A percentile compares a stretch with the other conserved stretches of the same genome.
Evolutionary conservation across 108 stramenopile genomes (phyloP).

Genomic region (Fragilariopsis cylindrus): DNA sequence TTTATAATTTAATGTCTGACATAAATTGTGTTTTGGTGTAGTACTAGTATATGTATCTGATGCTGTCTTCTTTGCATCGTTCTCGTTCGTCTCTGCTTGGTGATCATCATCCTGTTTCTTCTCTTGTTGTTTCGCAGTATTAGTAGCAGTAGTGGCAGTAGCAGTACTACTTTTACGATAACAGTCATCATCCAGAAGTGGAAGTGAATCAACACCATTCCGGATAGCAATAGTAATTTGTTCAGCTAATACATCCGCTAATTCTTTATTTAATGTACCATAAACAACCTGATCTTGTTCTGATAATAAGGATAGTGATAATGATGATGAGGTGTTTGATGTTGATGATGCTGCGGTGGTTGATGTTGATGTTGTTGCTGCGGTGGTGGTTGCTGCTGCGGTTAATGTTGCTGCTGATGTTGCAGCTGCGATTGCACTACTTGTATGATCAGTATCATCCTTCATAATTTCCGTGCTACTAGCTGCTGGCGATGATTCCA

Average conservation of each 20-base stretch:
- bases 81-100: background rate
- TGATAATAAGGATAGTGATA: background rate
- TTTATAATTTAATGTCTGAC: constrained; percentile 32
- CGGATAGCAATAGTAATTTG: constrained; percentile 34
- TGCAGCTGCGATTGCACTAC: no score
- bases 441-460: no score
- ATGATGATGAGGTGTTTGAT: background rate
- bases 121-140: no score
- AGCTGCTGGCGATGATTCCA: no score
- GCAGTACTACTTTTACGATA: background rate
- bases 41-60: no score
- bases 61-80: background rate
- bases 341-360: background rate
- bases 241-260: constrained; percentile 50
- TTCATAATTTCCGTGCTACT: no score
- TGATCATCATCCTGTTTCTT: constrained; percentile 14
- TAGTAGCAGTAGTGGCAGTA: background rate
- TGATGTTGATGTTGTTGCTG: background rate
- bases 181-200: constrained; percentile 35
- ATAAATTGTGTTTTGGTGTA: constrained; percentile 19
- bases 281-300: constrained; percentile 47
- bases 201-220: constrained; percentile 51
- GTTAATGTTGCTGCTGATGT: no score
- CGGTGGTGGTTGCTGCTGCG: no score
- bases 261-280: constrained; percentile 41